These are phyloP conservation scores for Westerdykella ornata DNA, from an alignment of 2,329 filamentous ascomycete species.

Conservation along the genomic window DNA sequence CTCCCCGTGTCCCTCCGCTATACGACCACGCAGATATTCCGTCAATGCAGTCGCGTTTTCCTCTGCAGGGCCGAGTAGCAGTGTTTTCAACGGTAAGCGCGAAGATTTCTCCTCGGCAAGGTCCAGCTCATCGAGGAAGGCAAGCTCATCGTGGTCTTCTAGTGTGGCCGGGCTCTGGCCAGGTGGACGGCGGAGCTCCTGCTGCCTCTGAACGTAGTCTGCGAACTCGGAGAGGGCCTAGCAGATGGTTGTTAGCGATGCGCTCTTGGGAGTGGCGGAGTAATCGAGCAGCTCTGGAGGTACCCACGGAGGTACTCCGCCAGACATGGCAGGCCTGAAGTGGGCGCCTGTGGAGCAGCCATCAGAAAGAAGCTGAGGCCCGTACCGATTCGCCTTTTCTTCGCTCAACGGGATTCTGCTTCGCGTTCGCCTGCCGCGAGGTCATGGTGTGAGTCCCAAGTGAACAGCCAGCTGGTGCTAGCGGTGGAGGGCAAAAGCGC, in stretches of 20 bases:
- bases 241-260: constrained; percentile 2
- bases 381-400: constrained; percentile 79
- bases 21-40: constrained; percentile 58
- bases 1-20: constrained; percentile 82
- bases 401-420: constrained; percentile 67
- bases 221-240: constrained; percentile 89
- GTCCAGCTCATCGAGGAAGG: constrained; percentile 74
- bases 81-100: constrained; percentile 61
- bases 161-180: constrained; percentile 29
- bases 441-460: constrained; percentile 20
- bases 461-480: background rate
- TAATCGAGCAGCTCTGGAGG: background rate
- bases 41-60: constrained; percentile 58
- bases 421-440: constrained; percentile 37
- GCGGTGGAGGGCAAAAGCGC: constrained; percentile 2
- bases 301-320: background rate
- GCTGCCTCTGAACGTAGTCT: constrained; percentile 94
- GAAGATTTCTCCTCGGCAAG: constrained; percentile 63
- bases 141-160: constrained; percentile 79
- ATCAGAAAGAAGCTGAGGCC: background rate
- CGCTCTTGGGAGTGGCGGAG: background rate
- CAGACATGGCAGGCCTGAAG: too few relatives aligned
- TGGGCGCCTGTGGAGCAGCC: too few relatives aligned
- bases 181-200: constrained; percentile 56
- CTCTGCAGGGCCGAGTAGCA: constrained; percentile 57